These are phyloP conservation scores for Nakataea oryzae DNA, from an alignment of 2,329 filamentous ascomycete genomes.

Conservation along the genomic window DNA sequence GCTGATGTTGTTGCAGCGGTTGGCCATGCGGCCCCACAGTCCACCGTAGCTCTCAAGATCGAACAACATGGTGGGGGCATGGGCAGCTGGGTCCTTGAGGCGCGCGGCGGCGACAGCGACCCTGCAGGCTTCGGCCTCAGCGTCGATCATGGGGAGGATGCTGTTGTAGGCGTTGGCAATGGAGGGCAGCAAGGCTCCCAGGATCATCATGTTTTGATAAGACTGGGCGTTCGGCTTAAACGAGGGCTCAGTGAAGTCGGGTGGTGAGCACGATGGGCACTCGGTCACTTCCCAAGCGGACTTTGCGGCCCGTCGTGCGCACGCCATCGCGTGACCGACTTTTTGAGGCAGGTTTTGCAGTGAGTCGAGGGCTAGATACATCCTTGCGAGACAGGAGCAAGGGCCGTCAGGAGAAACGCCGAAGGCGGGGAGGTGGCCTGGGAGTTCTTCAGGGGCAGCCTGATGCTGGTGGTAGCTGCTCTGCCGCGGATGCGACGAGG, in stretches of 20 bases:
- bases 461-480: neutral
- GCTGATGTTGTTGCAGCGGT: neutral
- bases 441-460: neutral
- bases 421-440: neutral
- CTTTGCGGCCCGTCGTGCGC: conserved; percentile 35
- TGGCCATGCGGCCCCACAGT: conserved; percentile 28
- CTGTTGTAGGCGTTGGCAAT: conserved; percentile 46
- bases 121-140: conserved; percentile 22
- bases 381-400: conserved; percentile 37
- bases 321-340: conserved; percentile 33
- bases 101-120: conserved; percentile 10
- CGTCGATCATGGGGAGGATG: conserved; percentile 44
- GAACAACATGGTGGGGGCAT: conserved; percentile 17
- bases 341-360: conserved; percentile 34
- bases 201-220: conserved; percentile 49
- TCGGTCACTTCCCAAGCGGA: conserved; percentile 39
- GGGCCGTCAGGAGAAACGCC: conserved; percentile 1
- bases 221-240: conserved; percentile 31
- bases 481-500: neutral
- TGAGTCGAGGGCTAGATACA: conserved; percentile 40
- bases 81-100: neutral
- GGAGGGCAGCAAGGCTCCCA: conserved; percentile 46
- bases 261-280: conserved; percentile 37
- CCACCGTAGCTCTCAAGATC: conserved; percentile 36
- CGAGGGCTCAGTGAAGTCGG: conserved; percentile 21